phyloP scores from a whole-genome alignment of 345 rosid species.

The Rhodamnia argentea region DNA sequence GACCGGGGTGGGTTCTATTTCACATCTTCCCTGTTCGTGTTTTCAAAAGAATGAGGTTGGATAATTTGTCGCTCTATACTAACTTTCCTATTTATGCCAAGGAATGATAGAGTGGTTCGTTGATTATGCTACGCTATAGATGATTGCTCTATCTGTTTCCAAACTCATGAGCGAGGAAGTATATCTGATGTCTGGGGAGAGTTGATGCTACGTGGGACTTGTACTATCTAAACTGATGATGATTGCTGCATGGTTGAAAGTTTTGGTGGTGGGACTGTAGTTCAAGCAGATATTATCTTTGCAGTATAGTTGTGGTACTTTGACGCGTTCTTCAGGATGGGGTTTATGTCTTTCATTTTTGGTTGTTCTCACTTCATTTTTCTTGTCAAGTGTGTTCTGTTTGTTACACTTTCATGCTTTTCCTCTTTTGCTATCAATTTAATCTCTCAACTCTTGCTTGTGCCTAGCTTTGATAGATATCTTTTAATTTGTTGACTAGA shows the following conservation, averaged over 20 bases:
- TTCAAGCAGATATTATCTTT: conserved; percentile 3
- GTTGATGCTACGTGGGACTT: neutral
- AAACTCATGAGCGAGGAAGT: too few species aligned
- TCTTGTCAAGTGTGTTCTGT: neutral
- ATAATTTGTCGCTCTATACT: too few species aligned
- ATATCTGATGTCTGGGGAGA: neutral
- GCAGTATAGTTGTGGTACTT: neutral
- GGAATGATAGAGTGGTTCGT: neutral
- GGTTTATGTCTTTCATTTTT: neutral
- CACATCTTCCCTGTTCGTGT: too few species aligned
- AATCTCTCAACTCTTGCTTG: neutral
- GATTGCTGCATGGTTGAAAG: too few species aligned
- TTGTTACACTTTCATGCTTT: neutral
- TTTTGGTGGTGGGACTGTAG: too few species aligned
- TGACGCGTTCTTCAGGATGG: neutral
- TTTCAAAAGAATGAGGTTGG: too few species aligned
- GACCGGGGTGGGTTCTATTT: too few species aligned
- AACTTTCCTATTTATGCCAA: too few species aligned
- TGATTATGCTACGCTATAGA: neutral
- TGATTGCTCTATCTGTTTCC: too few species aligned
- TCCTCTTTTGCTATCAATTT: neutral
- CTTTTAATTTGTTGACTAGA: neutral
- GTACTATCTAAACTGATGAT: neutral
- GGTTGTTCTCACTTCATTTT: neutral
- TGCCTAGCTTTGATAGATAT: neutral